Base-by-base conservation (phyloP, 768 basidiomycete species). In the Crepidotus variabilis region DNA sequence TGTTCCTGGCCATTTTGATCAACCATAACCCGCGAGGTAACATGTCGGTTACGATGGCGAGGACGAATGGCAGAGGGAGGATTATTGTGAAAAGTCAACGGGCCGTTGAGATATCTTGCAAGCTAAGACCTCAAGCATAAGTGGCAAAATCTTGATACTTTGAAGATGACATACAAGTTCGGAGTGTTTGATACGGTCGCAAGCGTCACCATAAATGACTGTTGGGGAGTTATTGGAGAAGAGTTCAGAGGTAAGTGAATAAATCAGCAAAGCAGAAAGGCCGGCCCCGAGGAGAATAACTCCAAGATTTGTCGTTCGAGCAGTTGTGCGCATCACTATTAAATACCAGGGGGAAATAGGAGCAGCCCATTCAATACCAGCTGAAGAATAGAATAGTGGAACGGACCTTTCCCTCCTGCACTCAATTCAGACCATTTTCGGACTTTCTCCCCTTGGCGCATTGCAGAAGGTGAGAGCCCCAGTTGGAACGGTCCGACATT, bases 141-240 rank as follows among this genome's bases (percentile, higher is more conserved):
- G 55, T 48, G 51, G 43, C 34, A 33, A 47, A 14, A 54, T 18
- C 24, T 51, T 20, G 46, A 33, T 35, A 47, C 23, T 61, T n/a
- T 18, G 16, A 23, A 20, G 1, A 50, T 13, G 18, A 5, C 22
- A 8, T 43, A 80, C 82, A 67, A 71, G 71, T 33, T 72, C 58
- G 11, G 81, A 82, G 39, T 73, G 68, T 59, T 78, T 75, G 55
- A 82, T 79, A 43, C 77, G 74, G 52, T 82, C 79, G 65, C 82
- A 83, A 35, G 81, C 80, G 48, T 81, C 75, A 43, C 81, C 81
- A 64, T 92, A 91, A 32, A 94, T 71, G 23, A 90, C 88, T 3
- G 91, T 91, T 5, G 92, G 88, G 23, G 90, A 92, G 67, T 94
- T 94, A 67, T 81, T 85, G n/a, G 92, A 91, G 68, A 92, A 91